These are phyloP conservation scores for Zymoseptoria brevis DNA, from an alignment of 2,329 filamentous ascomycete species.

Conservation along the genomic window DNA sequence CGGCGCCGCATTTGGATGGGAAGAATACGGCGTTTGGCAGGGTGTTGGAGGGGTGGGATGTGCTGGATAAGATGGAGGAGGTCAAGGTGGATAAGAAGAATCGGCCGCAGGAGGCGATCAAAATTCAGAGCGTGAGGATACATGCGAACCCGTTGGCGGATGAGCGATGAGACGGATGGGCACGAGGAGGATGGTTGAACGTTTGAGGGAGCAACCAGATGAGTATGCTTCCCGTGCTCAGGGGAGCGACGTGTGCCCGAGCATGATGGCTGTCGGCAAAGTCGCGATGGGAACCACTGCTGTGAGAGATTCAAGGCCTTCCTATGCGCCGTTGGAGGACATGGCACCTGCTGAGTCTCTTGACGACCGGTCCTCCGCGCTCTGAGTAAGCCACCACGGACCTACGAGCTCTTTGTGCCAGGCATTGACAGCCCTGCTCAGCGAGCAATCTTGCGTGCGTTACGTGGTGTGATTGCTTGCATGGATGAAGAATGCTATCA, in stretches of 20 bases:
- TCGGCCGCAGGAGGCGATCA: slow-evolving; percentile 57
- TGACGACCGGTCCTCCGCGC: too few species aligned
- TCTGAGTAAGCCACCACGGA: too few species aligned
- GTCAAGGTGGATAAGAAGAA: slow-evolving; percentile 71
- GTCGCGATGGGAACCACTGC: not conserved
- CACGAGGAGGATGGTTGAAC: not conserved
- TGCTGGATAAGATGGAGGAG: slow-evolving; percentile 62
- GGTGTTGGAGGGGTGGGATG: slow-evolving; percentile 52
- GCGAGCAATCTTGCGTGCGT: too few species aligned
- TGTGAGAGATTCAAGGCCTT: too few species aligned
- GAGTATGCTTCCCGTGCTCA: not conserved
- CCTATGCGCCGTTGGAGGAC: too few species aligned
- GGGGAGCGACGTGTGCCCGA: not conserved
- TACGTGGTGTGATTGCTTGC: too few species aligned
- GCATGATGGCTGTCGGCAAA: not conserved
- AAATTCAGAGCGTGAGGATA: slow-evolving; percentile 62
- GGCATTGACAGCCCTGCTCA: too few species aligned
- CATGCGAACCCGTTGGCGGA: slow-evolving; percentile 71
- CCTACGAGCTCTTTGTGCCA: too few species aligned
- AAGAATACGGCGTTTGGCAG: slow-evolving; percentile 79
- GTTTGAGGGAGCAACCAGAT: not conserved
- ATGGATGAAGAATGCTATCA: too few species aligned
- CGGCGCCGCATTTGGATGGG: slow-evolving; percentile 72
- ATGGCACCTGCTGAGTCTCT: too few species aligned
- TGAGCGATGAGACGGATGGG: slow-evolving; percentile 22